Conservation (phyloP, 352 stramenopile genomes). For the Pythium dissotocum region DNA sequence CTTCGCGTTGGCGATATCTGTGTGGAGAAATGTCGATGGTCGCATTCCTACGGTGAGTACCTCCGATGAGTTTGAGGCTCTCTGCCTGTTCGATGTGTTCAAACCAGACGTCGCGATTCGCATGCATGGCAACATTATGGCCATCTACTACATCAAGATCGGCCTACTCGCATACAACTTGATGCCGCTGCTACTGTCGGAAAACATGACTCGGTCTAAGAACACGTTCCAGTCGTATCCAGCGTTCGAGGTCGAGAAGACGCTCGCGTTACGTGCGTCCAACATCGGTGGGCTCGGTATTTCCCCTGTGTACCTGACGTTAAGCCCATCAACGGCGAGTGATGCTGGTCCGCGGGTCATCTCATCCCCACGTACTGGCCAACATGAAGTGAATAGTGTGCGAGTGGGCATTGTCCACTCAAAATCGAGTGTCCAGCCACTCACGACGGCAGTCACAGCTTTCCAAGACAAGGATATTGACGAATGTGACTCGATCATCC, state of each 20-base stretch:
- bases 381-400: too few relatives aligned
- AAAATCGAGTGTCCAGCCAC: too few relatives aligned
- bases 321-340: background rate
- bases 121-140: slow-evolving; percentile 32
- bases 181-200: slow-evolving; percentile 22
- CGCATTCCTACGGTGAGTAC: slow-evolving; percentile 27
- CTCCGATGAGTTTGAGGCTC: slow-evolving; percentile 29
- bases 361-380: background rate
- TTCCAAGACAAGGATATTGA: background rate
- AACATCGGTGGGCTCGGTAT: slow-evolving; percentile 34
- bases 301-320: slow-evolving; percentile 4
- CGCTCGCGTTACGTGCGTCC: slow-evolving; percentile 24
- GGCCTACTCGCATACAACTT: slow-evolving; percentile 32
- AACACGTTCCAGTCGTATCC: background rate
- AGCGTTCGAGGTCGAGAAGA: slow-evolving; percentile 24
- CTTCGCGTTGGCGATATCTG: slow-evolving; percentile 13
- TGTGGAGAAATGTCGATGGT: slow-evolving; percentile 20
- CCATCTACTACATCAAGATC: slow-evolving; percentile 31
- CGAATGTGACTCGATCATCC: background rate
- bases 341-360: background rate
- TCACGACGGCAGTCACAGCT: too few relatives aligned
- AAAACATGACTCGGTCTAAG: slow-evolving; percentile 18
- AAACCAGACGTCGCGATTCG: slow-evolving; percentile 26
- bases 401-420: too few relatives aligned
- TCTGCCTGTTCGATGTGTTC: slow-evolving; percentile 29